Base-by-base conservation (phyloP, 1,284 basidiomycete genomes). In the Moesziomyces parantarcticus region DNA sequence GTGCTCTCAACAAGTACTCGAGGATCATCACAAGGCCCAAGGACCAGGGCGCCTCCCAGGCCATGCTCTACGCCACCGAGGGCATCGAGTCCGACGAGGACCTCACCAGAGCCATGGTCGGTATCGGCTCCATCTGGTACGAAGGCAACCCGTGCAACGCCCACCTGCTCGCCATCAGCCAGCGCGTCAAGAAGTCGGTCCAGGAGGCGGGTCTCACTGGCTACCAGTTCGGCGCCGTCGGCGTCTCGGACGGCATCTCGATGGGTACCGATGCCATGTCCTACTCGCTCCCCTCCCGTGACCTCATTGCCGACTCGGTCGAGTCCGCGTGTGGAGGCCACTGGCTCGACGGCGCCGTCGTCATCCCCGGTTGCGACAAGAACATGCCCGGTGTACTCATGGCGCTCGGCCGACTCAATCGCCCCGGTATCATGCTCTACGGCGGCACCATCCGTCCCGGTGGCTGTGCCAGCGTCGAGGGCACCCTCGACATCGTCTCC, bases 341-440 rank as follows among this genome's bases (percentile, higher is more conserved):
- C 59, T 84, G 81, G 81, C 78, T 83, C 46, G 82, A 84, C 41
- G 82, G 81, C 16, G 58, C 54, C 36, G 81, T 84, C 41, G 75
- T 76, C 9, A 77, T 84, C 26, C 82, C 82, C 10, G 81, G 81
- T 32, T 84, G 82, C 53, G 82, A 84, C 72, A 84, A 84, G 68
- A 83, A 83, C 66, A 83, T 83, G 82, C 82, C 82, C 25, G 82
- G 82, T 70, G 81, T 83, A 6, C 66, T 83, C 11, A 83, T 83
- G 75, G 82, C 80, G 3, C 77, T 83, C 16, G 81, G 80, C 36
- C 68, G 82, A 18, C 76, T 83, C 42, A 83, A 83, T 66, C 68
- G 82, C 13, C 82, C 82, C 14, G 81, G 81, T 52, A 71, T 83
- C 50, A 83, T 84, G 80, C 79, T 84, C 11, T 84, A 83, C 56